Evolutionary conservation across 768 basidiomycete genomes (phyloP).

Genomic region (Scleroderma bovista): DNA sequence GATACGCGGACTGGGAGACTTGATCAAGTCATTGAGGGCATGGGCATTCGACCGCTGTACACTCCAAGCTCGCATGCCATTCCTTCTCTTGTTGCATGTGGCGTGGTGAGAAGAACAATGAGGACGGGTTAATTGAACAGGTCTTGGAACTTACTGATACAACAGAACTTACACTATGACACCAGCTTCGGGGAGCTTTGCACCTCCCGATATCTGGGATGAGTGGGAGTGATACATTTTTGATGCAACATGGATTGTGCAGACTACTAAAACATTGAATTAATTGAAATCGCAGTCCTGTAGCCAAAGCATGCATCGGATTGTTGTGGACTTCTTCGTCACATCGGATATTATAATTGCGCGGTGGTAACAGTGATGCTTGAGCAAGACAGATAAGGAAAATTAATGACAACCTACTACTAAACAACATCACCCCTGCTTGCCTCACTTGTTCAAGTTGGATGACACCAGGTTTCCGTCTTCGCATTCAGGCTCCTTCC

Average conservation of each 20-base stretch:
- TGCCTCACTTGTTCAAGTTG: background rate
- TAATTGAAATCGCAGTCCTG: too few species aligned
- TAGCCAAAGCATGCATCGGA: too few species aligned
- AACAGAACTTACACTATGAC: conserved; percentile 43
- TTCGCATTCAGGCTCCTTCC: background rate
- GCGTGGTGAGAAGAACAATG: conserved; percentile 55
- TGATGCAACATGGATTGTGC: too few species aligned
- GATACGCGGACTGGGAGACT: conserved; percentile 57
- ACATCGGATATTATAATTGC: too few species aligned
- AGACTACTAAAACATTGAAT: too few species aligned
- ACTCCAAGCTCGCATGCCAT: conserved; percentile 31
- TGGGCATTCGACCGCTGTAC: conserved; percentile 57
- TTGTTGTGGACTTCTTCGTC: too few species aligned
- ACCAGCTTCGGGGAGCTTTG: conserved; percentile 16
- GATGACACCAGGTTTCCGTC: too few species aligned
- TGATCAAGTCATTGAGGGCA: conserved; percentile 74
- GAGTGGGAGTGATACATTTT: too few species aligned
- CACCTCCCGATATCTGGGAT: conserved; percentile 44
- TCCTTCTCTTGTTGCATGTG: conserved; percentile 58
- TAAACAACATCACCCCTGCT: too few species aligned
- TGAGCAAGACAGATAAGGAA: too few species aligned
- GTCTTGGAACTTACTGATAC: conserved; percentile 70
- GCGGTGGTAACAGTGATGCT: too few species aligned
- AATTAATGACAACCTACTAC: too few species aligned
- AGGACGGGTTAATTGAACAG: conserved; percentile 52